Evolutionary conservation across 169 alveolate genomes (phyloP).

Genomic region (Eimeria maxima): DNA sequence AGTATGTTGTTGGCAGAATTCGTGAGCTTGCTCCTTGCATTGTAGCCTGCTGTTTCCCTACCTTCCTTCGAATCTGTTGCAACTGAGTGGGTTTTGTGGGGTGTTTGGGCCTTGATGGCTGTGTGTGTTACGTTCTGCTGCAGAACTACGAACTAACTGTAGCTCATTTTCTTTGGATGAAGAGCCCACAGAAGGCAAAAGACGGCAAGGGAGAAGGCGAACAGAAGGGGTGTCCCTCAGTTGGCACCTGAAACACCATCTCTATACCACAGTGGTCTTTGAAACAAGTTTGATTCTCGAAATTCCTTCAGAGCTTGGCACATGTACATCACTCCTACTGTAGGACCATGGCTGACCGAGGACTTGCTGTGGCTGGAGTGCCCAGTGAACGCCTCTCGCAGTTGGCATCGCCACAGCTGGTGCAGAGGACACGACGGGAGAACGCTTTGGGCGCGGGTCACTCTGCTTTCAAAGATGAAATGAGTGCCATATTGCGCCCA

Average conservation of each 20-base stretch:
- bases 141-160: background rate
- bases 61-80: background rate
- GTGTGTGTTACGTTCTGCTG: constrained; percentile 20
- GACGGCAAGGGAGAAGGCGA: background rate
- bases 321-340: background rate
- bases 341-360: constrained; percentile 11
- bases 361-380: constrained; percentile 26
- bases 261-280: background rate
- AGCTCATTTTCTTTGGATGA: background rate
- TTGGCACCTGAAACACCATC: background rate
- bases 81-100: background rate
- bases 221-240: background rate
- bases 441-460: background rate
- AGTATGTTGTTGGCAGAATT: background rate
- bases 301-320: background rate
- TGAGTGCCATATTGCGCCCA: constrained; percentile 49
- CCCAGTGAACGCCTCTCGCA: constrained; percentile 72
- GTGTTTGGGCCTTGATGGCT: background rate
- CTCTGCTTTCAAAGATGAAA: constrained; percentile 40
- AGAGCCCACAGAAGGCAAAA: constrained; percentile 17
- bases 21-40: background rate
- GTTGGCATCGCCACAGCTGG: constrained; percentile 73
- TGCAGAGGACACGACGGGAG: background rate
- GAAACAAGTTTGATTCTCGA: background rate
- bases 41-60: background rate